phyloP scores from a whole-genome alignment of 1,284 basidiomycete genomes.

The Heliocybe sulcata region DNA sequence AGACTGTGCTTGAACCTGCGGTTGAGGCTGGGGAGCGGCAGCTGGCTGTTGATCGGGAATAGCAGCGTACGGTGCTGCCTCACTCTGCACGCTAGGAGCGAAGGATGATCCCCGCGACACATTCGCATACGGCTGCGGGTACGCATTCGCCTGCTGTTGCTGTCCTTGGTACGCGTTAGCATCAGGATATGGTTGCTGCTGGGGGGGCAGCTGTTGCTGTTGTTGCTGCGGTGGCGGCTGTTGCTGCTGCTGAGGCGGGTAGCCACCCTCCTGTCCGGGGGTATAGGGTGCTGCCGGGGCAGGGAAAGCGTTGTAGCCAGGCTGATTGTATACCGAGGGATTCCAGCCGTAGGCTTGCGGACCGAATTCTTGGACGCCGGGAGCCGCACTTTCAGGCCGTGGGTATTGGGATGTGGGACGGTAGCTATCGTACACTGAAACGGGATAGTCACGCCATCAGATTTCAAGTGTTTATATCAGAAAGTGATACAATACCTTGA shows the following conservation, averaged over 20 bases:
- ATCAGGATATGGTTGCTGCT: slow-evolving; percentile 14
- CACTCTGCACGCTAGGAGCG: background rate
- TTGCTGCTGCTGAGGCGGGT: slow-evolving; percentile 14
- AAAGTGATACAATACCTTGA: slow-evolving; percentile 33
- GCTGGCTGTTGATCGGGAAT: background rate
- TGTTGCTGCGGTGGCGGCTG: slow-evolving; percentile 6
- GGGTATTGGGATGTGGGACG: slow-evolving; percentile 15
- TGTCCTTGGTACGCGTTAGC: slow-evolving; percentile 29
- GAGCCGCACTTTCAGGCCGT: background rate
- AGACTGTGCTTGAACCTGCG: slow-evolving; percentile 14
- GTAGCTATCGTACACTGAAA: slow-evolving; percentile 10
- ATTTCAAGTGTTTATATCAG: slow-evolving; percentile 7
- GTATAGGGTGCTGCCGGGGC: slow-evolving; percentile 24
- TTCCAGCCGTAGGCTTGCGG: slow-evolving; percentile 35
- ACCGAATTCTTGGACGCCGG: slow-evolving; percentile 15
- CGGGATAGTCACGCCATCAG: background rate
- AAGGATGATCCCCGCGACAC: background rate
- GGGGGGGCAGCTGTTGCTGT: background rate
- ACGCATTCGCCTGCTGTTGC: slow-evolving; percentile 20
- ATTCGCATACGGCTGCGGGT: slow-evolving; percentile 9
- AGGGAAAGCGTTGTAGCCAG: slow-evolving; percentile 34
- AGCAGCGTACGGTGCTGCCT: background rate
- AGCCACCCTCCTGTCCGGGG: slow-evolving; percentile 18
- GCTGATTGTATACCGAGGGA: slow-evolving; percentile 36
- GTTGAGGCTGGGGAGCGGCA: background rate